Evolutionary conservation across 78 protist genomes (phyloP), one percentile per base, ranked within the genome.

Genomic region (Dictyostelium purpureum): DNA sequence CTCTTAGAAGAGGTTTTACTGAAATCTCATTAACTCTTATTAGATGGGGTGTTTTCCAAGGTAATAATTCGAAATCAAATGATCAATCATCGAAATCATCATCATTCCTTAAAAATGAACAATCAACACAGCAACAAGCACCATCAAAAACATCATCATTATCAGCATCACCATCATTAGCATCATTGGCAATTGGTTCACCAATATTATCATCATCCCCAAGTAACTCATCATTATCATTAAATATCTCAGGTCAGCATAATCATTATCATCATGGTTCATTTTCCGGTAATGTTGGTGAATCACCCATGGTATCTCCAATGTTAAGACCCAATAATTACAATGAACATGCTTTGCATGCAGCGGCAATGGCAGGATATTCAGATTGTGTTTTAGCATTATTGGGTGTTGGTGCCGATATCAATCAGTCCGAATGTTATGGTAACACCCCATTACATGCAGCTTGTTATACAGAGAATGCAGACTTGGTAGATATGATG

Each of bases 381-480:
- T 40, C 51, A 33, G 92, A 85, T 19, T 85, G 92, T 43, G 92
- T 85, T 4, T 35, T 85, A 24, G 92, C 92, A 7, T 43, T 85
- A 14, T 71, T 85, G 1, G 92, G 92, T 14, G 92, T 85, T 0
- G 92, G 92, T 9, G 92, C 92, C 0, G 92, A 85, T 51, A 85
- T 85, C 37, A 85, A 85, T 37, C 81, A 85, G 31, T 16, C 69
- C 4, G 92, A 85, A 16, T 85, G 92, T 10, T 85, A 73, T 73
- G 92, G 92, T 21, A 85, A 85, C 24, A 77, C 94, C 0, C 94
- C 94, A 6, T 37, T 88, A 31, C 94, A 88, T 42, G 94, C 77
- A 12, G 94, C 94, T 3, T 61, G 87, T 14, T 77, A 51, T 45
- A 70, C 82, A 37, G 81, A 69, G 11, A 88, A 78, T 42, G 75